Conservation (phyloP, 352 stramenopile species). For the Phytophthora cryptogea region DNA sequence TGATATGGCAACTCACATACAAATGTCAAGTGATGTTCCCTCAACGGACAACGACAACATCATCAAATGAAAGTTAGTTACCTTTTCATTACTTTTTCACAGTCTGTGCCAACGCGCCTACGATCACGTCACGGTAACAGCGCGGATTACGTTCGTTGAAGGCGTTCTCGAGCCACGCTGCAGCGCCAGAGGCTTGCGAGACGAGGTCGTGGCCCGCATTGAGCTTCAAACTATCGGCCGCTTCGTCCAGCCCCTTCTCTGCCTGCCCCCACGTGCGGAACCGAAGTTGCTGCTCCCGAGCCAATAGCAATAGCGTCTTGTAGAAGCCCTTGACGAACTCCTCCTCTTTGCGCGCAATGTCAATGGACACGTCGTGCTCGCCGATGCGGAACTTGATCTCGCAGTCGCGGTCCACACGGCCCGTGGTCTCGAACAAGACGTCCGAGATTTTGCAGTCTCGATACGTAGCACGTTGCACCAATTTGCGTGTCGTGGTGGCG, state of each 20-base stretch:
- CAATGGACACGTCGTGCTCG: conserved; percentile 42
- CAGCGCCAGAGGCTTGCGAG: conserved; percentile 24
- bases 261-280: conserved; percentile 38
- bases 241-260: conserved; percentile 31
- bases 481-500: conserved; percentile 51
- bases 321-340: conserved; percentile 51
- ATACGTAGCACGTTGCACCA: conserved; percentile 48
- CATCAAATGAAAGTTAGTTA: background rate
- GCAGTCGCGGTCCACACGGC: conserved; percentile 60
- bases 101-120: conserved; percentile 20
- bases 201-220: conserved; percentile 31
- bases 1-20: conserved; percentile 8
- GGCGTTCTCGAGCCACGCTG: conserved; percentile 39
- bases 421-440: conserved; percentile 60
- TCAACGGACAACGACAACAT: conserved; percentile 6
- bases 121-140: conserved; percentile 41
- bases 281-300: conserved; percentile 45
- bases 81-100: conserved; percentile 24
- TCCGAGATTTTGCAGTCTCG: conserved; percentile 35
- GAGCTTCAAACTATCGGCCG: conserved; percentile 43
- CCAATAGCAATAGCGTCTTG: conserved; percentile 50
- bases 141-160: conserved; percentile 38
- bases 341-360: conserved; percentile 60
- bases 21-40: conserved; percentile 3
- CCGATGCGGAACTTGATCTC: conserved; percentile 70